Evolutionary conservation across 305 asterid species (phyloP).

Genomic region (Ajuga reptans): DNA sequence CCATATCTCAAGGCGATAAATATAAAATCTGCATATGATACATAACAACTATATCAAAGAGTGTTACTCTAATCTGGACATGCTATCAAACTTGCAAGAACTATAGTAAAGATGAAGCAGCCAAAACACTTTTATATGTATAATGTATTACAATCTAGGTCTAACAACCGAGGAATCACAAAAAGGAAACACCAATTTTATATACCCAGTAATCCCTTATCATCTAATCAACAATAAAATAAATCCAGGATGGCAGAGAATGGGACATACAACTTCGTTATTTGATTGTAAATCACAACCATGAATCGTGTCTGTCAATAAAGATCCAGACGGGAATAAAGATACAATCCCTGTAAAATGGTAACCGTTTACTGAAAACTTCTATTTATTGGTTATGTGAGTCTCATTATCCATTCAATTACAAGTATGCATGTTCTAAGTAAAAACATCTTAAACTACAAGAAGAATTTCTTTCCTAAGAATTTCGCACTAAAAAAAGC

Average conservation of each 20-base stretch:
- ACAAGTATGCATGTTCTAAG: background rate
- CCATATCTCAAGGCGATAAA: background rate
- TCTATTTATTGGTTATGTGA: background rate
- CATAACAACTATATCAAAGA: background rate
- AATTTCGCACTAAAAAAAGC: background rate
- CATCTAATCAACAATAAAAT: background rate
- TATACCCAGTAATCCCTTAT: background rate
- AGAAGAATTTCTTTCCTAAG: background rate
- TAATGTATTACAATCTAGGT: background rate
- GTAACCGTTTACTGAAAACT: background rate
- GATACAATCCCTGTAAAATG: background rate
- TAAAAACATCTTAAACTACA: background rate
- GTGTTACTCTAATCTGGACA: background rate
- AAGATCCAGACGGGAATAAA: background rate
- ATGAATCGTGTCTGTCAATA: background rate
- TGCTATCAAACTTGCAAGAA: background rate
- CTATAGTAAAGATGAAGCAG: background rate
- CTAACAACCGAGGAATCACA: background rate
- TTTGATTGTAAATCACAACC: background rate
- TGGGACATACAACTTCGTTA: background rate
- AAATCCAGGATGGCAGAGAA: background rate
- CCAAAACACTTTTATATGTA: background rate
- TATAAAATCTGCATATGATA: background rate
- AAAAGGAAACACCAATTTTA: background rate
- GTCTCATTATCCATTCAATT: background rate